Evolutionary conservation across 2,329 filamentous ascomycete genomes (phyloP), one percentile per base, ranked within the genome.

Genomic region (Alternaria gansuensis): DNA sequence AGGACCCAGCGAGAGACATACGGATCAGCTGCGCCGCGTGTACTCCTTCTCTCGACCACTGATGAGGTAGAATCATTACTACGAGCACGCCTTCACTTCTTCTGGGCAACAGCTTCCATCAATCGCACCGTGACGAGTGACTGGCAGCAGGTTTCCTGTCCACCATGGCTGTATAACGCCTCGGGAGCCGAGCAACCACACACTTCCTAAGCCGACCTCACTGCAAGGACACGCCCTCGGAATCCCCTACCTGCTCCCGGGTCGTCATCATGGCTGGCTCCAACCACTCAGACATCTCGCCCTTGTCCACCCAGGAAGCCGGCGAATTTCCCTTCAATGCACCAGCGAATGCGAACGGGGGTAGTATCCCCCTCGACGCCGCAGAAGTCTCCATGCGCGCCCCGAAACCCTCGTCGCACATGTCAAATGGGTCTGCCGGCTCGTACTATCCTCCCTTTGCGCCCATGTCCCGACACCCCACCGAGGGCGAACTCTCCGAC

Each of bases 311-410:
- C 43, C 61, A 68, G 10, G 74, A 77, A 55, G 68, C 71, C n/a
- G 52, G 57, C 54, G 76, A 76, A 43, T 79, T 79, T 48, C 77
- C 77, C 45, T 79, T 78, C 68, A 54, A 73, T 56, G 60, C 58
- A 11, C 55, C 69, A 8, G 43, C 65, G 9, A 60, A 55, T 13
- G 44, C 60, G n/a, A 67, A 65, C 48, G 64, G 61, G 17, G 62
- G 56, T 14, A 66, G 64, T 3, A 66, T 69, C 11, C 63, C 66
- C 24, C 44, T 65, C 52, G 60, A 68, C 9, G 57, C 63, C 9
- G 54, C 54, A 28, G 66, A 69, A 26, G 41, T 64, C n/a, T 48
- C 59, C n/a, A 17, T 54, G 9, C 65, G 68, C 37, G 57, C 48
- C 14, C 59, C 67, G 11, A 64, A 71, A 44, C 50, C 67, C 2